Conservation (phyloP, 768 basidiomycete species). For the Mycena albidolilacea region DNA sequence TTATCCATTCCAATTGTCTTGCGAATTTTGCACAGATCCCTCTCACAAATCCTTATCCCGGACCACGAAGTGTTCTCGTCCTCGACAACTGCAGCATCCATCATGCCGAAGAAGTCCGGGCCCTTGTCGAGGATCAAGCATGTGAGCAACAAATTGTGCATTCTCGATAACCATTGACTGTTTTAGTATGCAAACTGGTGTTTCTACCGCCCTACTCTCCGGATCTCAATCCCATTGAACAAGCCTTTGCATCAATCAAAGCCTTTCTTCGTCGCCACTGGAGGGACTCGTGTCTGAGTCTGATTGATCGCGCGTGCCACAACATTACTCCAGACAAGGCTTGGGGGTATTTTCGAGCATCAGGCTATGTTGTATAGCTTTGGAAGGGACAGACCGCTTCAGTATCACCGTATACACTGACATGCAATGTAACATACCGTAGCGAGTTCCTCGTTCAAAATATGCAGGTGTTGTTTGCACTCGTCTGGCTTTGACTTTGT, state of each 20-base stretch:
- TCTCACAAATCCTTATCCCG: not conserved
- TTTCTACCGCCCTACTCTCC: slow-evolving; percentile 49
- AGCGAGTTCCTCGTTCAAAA: too few species aligned
- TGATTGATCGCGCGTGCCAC: slow-evolving; percentile 20
- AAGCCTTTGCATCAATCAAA: slow-evolving; percentile 38
- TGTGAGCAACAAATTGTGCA: not conserved
- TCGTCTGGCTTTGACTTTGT: too few species aligned
- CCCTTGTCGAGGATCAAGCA: not conserved
- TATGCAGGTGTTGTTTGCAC: too few species aligned
- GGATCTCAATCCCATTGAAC: slow-evolving; percentile 47
- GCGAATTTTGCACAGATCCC: not conserved
- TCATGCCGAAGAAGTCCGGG: too few species aligned
- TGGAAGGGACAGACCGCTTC: too few species aligned
- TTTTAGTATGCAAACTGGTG: slow-evolving; percentile 29
- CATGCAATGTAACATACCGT: too few species aligned
- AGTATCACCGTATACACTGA: too few species aligned
- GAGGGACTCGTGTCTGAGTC: slow-evolving; percentile 4
- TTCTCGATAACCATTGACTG: not conserved
- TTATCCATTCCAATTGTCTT: not conserved
- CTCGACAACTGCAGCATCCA: not conserved
- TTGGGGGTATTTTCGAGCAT: slow-evolving; percentile 17
- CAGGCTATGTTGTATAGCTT: slow-evolving; percentile 29
- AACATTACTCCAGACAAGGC: slow-evolving; percentile 37
- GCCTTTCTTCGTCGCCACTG: slow-evolving; percentile 28
- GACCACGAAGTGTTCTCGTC: not conserved